Conservation (phyloP, 345 rosid genomes). For the Brassica nigra region DNA sequence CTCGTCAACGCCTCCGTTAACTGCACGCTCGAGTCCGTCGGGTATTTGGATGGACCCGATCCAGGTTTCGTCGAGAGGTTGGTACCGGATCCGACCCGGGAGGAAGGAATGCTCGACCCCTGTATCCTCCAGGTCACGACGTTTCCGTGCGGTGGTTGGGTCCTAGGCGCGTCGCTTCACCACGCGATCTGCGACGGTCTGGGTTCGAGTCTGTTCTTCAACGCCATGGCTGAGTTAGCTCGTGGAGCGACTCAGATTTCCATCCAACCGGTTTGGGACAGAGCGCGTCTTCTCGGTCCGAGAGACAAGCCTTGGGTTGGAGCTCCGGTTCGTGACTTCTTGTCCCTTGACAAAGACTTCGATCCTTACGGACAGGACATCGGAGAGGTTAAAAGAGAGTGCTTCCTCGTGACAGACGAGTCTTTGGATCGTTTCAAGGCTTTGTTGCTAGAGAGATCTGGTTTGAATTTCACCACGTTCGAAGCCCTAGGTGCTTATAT, state of each 20-base stretch:
- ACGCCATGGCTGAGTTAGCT: constrained; percentile 65
- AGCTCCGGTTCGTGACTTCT: constrained; percentile 55
- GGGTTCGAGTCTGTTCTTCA: constrained; percentile 83
- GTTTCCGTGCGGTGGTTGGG: constrained; percentile 78
- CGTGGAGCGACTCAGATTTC: constrained; percentile 56
- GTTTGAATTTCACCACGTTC: constrained; percentile 71
- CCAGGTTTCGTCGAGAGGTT: constrained; percentile 53
- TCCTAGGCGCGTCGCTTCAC: constrained; percentile 69
- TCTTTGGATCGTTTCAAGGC: constrained; percentile 64
- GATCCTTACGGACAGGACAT: constrained; percentile 47
- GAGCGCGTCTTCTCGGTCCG: constrained; percentile 60
- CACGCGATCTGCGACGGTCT: constrained; percentile 76
- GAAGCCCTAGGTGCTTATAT: constrained; percentile 86
- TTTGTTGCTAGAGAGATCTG: constrained; percentile 52
- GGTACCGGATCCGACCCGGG: constrained; percentile 61
- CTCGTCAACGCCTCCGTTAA: constrained; percentile 55
- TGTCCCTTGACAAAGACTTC: constrained; percentile 50
- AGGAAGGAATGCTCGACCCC: constrained; percentile 56
- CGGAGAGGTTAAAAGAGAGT: constrained; percentile 49
- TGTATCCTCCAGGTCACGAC: constrained; percentile 70
- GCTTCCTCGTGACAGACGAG: constrained; percentile 66
- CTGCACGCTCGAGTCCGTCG: constrained; percentile 59
- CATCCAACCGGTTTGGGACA: constrained; percentile 67
- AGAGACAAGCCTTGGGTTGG: constrained; percentile 62
- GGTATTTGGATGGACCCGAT: constrained; percentile 60